Conservation (phyloP, 495 filamentous ascomycete species). For the Penicillium cinerascens region DNA sequence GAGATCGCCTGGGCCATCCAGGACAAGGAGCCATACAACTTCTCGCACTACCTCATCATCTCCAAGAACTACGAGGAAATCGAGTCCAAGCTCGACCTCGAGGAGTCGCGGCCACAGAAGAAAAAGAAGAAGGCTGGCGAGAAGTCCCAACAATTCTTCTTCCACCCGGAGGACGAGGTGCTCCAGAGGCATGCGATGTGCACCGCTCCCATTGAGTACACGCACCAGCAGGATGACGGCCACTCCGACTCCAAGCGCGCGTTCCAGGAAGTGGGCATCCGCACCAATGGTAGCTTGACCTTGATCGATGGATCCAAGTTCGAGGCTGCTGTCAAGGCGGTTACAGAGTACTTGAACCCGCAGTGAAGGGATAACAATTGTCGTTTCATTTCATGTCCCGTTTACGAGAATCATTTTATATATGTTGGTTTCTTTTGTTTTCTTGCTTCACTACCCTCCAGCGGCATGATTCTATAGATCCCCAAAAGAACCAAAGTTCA, state of each 20-base stretch:
- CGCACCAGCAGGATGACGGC: slow-evolving; percentile 70
- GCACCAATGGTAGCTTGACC: slow-evolving; percentile 75
- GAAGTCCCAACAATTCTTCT: slow-evolving; percentile 64
- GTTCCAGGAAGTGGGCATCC: slow-evolving; percentile 90
- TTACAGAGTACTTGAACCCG: slow-evolving; percentile 58
- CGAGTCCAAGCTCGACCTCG: slow-evolving; percentile 70
- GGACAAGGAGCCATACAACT: slow-evolving; percentile 88
- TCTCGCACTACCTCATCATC: slow-evolving; percentile 87
- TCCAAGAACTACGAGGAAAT: slow-evolving; percentile 90
- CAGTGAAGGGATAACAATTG: slow-evolving; percentile 22
- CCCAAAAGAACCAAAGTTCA: slow-evolving; percentile 15
- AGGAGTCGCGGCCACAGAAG: slow-evolving; percentile 66
- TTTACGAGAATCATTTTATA: slow-evolving; percentile 27
- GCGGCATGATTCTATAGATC: slow-evolving; percentile 12
- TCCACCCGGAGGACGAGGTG: slow-evolving; percentile 96
- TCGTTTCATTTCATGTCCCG: slow-evolving; percentile 23
- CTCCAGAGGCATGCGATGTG: slow-evolving; percentile 68
- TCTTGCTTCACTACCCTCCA: slow-evolving; percentile 1
- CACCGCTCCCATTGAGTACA: slow-evolving; percentile 66
- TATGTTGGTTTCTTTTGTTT: slow-evolving; percentile 11
- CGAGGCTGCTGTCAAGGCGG: slow-evolving; percentile 63
- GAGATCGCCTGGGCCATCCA: slow-evolving; percentile 88
- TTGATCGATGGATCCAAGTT: slow-evolving; percentile 70
- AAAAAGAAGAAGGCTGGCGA: slow-evolving; percentile 66
- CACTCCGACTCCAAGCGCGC: slow-evolving; percentile 86